Evolutionary conservation across 202 grass and related monocot genomes (phyloP).

Genomic region (Setaria viridis): DNA sequence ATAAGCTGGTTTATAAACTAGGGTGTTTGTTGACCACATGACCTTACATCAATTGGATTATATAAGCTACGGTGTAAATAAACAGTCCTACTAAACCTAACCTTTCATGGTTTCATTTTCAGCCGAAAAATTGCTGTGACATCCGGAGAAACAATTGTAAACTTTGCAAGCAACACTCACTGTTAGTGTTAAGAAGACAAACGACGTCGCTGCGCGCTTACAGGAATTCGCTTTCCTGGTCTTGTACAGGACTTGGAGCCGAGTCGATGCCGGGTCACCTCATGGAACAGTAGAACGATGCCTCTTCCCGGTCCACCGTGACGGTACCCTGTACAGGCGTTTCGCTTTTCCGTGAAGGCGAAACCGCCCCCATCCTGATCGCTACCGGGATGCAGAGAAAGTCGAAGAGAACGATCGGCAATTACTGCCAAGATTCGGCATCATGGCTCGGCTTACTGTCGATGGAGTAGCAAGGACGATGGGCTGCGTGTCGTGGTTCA

Average conservation of each 20-base stretch:
- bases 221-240: background rate
- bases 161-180: background rate
- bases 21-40: no score
- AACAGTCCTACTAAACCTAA: no score
- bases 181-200: background rate
- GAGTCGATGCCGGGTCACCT: background rate
- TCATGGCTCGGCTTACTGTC: background rate
- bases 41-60: no score
- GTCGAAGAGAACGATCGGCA: background rate
- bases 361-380: background rate
- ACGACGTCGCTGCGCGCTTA: background rate
- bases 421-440: constrained; percentile 12
- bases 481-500: no score
- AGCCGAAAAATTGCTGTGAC: background rate
- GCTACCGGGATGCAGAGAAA: background rate
- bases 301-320: background rate
- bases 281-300: background rate
- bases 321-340: background rate
- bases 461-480: background rate
- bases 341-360: background rate
- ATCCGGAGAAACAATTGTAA: background rate
- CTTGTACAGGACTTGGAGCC: background rate
- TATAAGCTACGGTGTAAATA: no score
- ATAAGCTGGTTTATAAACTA: no score
- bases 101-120: background rate